Evolutionary conservation across 1,139 yeast genomes (phyloP).

Genomic region (Geotrichum cucujoidarum): DNA sequence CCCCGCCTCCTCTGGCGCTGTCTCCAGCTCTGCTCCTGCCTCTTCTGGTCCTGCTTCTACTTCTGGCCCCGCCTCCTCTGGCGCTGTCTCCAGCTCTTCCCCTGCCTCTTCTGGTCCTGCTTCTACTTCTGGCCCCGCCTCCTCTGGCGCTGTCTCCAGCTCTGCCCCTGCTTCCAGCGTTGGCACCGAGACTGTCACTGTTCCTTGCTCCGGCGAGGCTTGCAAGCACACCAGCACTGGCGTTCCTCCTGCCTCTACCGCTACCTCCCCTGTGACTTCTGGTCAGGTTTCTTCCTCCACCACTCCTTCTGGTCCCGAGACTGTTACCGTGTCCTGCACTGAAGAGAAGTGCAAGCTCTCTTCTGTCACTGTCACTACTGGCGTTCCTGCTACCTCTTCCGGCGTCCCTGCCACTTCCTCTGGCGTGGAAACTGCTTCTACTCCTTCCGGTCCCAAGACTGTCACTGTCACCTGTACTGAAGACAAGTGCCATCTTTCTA

Average conservation of each 20-base stretch:
- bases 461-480: constrained; percentile 28
- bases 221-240: constrained; percentile 15
- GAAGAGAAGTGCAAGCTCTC: constrained; percentile 11
- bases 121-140: background rate
- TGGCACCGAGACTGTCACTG: constrained; percentile 15
- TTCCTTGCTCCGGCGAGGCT: constrained; percentile 15
- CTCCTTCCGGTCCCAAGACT: constrained; percentile 33
- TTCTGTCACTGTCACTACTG: constrained; percentile 17
- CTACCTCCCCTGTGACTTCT: constrained; percentile 35
- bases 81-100: background rate
- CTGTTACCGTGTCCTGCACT: constrained; percentile 28
- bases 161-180: constrained; percentile 13
- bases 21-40: too few species aligned
- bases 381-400: constrained; percentile 28
- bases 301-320: constrained; percentile 34
- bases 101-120: background rate
- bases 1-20: too few species aligned
- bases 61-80: background rate
- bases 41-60: too few species aligned
- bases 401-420: constrained; percentile 28
- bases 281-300: constrained; percentile 33
- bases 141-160: background rate
- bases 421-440: too few species aligned
- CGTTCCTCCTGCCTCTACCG: constrained; percentile 28
- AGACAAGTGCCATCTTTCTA: constrained; percentile 11